Percentiles rank a stretch among this genome's conserved stretches.
Evolutionary conservation across 208 protist species (phyloP).

Genomic region (Herpetomonas samuelpessoai): DNA sequence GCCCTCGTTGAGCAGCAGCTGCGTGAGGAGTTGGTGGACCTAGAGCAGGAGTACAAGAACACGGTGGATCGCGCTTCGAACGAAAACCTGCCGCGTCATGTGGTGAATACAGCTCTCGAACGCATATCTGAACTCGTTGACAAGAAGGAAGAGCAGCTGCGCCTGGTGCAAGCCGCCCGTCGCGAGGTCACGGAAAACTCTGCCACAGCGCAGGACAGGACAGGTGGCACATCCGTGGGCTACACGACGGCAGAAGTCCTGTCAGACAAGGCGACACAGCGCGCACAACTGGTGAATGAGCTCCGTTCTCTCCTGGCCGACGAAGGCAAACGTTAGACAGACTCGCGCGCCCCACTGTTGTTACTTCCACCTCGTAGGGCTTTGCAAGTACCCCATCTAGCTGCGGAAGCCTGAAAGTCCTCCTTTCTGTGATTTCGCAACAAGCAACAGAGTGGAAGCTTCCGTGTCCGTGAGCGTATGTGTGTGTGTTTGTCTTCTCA

Average conservation of each 20-base stretch:
- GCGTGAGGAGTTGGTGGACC: slow-evolving; percentile 54
- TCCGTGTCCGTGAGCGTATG: too few relatives aligned
- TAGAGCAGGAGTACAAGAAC: slow-evolving; percentile 74
- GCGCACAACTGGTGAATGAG: slow-evolving; percentile 78
- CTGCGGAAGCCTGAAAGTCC: too few relatives aligned
- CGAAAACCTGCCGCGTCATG: slow-evolving; percentile 52
- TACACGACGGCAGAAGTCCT: slow-evolving; percentile 5
- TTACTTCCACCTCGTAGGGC: too few relatives aligned
- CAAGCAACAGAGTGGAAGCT: too few relatives aligned
- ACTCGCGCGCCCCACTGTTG: too few relatives aligned
- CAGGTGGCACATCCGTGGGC: slow-evolving; percentile 1
- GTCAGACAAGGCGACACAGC: slow-evolving; percentile 54
- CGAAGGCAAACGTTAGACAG: slow-evolving; percentile 13
- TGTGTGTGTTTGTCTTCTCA: neutral
- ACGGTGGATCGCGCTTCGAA: slow-evolving; percentile 42
- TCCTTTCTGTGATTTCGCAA: too few relatives aligned
- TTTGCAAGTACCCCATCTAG: too few relatives aligned
- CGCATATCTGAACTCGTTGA: slow-evolving; percentile 64
- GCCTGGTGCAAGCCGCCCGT: slow-evolving; percentile 56
- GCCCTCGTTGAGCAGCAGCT: slow-evolving; percentile 63
- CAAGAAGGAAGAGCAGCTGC: slow-evolving; percentile 79
- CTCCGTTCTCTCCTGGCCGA: slow-evolving; percentile 62
- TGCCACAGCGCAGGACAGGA: neutral
- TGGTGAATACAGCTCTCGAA: slow-evolving; percentile 48
- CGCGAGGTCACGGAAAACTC: slow-evolving; percentile 26